A percentile compares a stretch with the other conserved stretches of the same genome.
Conservation (phyloP, 352 stramenopile genomes). For the Pythium oligandrum region DNA sequence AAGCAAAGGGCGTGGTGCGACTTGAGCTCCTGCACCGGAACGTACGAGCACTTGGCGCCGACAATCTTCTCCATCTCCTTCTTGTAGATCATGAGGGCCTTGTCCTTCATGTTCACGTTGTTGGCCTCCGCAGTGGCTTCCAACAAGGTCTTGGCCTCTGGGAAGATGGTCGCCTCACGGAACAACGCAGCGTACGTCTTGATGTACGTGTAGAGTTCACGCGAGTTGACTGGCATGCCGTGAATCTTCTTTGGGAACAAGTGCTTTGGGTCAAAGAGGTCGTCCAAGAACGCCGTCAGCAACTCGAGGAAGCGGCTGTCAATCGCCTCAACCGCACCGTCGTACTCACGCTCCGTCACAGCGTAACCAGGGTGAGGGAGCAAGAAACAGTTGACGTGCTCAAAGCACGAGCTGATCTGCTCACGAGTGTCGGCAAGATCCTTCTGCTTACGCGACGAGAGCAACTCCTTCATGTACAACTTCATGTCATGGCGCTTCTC, state of each 20-base stretch:
- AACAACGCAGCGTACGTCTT: slow-evolving; percentile 97
- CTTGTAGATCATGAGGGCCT: slow-evolving; percentile 89
- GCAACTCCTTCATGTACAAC: slow-evolving; percentile 91
- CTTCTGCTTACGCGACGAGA: slow-evolving; percentile 90
- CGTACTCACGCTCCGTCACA: slow-evolving; percentile 97
- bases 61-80: slow-evolving; percentile 91
- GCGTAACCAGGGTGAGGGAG: slow-evolving; percentile 95
- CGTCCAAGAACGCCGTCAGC: slow-evolving; percentile 92
- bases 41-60: slow-evolving; percentile 82
- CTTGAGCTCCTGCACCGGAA: slow-evolving; percentile 86
- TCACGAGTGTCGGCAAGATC: slow-evolving; percentile 93
- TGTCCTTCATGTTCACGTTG: slow-evolving; percentile 93
- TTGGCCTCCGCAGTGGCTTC: slow-evolving; percentile 97
- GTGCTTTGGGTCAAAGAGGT: slow-evolving; percentile 89
- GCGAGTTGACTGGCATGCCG: slow-evolving; percentile 89
- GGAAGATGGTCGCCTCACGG: slow-evolving; percentile 93
- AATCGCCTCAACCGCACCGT: slow-evolving; percentile 93
- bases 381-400: slow-evolving; percentile 93
- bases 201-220: slow-evolving; percentile 95
- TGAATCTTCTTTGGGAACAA: slow-evolving; percentile 94
- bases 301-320: slow-evolving; percentile 92
- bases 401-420: slow-evolving; percentile 97
- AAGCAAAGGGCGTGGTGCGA: slow-evolving; percentile 84
- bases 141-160: slow-evolving; percentile 96
- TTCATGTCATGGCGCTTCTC: slow-evolving; percentile 93